phyloP scores from a whole-genome alignment of 2,329 filamentous ascomycete genomes.

The Acephala macrosclerotiorum region DNA sequence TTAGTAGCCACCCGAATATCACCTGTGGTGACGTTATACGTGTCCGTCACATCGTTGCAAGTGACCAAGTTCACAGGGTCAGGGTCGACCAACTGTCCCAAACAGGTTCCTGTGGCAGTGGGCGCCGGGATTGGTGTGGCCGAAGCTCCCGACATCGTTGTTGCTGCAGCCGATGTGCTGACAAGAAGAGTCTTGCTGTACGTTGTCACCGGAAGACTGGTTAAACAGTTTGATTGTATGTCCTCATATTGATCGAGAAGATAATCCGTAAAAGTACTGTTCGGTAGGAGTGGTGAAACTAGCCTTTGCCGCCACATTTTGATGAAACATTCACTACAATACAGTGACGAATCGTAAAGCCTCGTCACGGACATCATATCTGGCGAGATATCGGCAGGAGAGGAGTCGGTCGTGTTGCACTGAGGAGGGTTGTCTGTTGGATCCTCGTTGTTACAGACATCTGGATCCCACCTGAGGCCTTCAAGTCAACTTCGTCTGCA shows the following conservation, averaged over 20 bases:
- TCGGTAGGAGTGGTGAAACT: constrained; percentile 28
- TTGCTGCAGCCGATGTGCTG: constrained; percentile 16
- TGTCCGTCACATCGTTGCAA: constrained; percentile 31
- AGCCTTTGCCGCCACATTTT: constrained; percentile 31
- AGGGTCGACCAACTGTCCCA: constrained; percentile 27
- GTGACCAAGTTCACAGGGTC: constrained; percentile 10
- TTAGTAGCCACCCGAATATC: constrained; percentile 26
- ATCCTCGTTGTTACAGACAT: background rate
- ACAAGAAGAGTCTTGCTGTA: constrained; percentile 24
- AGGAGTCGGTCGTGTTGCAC: background rate
- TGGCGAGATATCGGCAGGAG: background rate
- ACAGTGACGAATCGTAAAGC: constrained; percentile 11
- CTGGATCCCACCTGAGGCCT: background rate
- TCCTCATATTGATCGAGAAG: constrained; percentile 32
- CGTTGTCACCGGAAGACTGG: constrained; percentile 28
- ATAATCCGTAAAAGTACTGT: constrained; percentile 32
- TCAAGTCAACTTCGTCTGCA: background rate
- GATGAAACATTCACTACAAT: constrained; percentile 37
- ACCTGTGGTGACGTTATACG: constrained; percentile 30
- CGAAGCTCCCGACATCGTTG: constrained; percentile 18
- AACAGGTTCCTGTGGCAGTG: constrained; percentile 31
- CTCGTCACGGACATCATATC: background rate
- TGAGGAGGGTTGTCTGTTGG: background rate
- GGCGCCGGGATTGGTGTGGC: constrained; percentile 11
- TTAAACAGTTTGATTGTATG: constrained; percentile 32